A percentile compares a stretch with the other conserved stretches of the same genome.
These are phyloP conservation scores for Ampelomyces quisqualis DNA, from an alignment of 2,329 filamentous ascomycete genomes.

Conservation along the genomic window DNA sequence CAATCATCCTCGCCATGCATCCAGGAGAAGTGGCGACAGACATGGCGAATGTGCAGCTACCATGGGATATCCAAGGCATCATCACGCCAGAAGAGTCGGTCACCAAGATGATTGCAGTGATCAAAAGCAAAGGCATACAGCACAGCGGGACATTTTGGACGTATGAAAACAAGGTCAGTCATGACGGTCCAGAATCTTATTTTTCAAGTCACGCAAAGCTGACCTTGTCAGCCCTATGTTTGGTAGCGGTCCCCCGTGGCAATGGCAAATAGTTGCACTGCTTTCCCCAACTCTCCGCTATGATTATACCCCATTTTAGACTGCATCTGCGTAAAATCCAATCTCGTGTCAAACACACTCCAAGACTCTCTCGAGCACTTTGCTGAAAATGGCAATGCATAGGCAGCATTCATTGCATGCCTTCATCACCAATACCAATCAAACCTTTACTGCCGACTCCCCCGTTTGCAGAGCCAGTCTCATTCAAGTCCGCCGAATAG, in stretches of 20 bases:
- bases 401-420: too few species aligned
- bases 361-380: too few species aligned
- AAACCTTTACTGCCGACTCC: too few species aligned
- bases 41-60: slow-evolving; percentile 55
- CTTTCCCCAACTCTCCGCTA: slow-evolving; percentile 4
- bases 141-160: slow-evolving; percentile 60
- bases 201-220: slow-evolving; percentile 1
- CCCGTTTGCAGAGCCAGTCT: too few species aligned
- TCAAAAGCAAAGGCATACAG: slow-evolving; percentile 51
- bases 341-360: neutral
- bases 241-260: slow-evolving; percentile 22
- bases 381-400: too few species aligned
- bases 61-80: slow-evolving; percentile 56
- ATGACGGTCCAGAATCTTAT: too few species aligned
- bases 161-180: slow-evolving; percentile 54
- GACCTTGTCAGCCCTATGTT: slow-evolving; percentile 27
- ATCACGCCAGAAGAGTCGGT: slow-evolving; percentile 55
- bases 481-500: slow-evolving; percentile 26
- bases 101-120: slow-evolving; percentile 53
- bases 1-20: slow-evolving; percentile 57
- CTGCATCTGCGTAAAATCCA: slow-evolving; percentile 4
- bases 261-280: slow-evolving; percentile 2
- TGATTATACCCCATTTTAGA: slow-evolving; percentile 21
- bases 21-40: slow-evolving; percentile 60
- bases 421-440: too few species aligned